Base-by-base conservation (phyloP, 1,284 basidiomycete species). In the Naganishia albida region DNA sequence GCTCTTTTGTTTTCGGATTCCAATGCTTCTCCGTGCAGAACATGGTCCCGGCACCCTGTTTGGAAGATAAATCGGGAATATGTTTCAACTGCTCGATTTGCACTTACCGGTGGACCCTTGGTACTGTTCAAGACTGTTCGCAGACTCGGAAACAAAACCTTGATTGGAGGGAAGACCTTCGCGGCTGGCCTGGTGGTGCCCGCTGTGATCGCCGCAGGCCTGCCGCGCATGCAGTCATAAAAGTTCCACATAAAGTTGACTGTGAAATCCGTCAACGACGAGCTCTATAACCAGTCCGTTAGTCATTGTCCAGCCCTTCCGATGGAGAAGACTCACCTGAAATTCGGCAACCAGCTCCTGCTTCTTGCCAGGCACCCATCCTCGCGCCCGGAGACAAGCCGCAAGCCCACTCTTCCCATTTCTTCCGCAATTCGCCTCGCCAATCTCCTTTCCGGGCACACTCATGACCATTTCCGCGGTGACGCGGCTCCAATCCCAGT, bases 41-140 rank as follows among this genome's bases (percentile, higher is more conserved):
- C 75, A 79, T 79, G 8, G 77, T 79, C 0, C 76, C 76, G 0
- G 77, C 79, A 0, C 77, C 77, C 66, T 73, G 40, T 20, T 38
- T 23, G 12, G 13, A 43, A 38, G 18, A n/a, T 8, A 16, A 4
- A 13, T 16, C 16, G 30, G n/a, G 1, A 25, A 26, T 2, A 20
- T 28, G 7, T 42, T 1, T 0, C 6, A 18, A 34, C 26, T 26
- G 28, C 6, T 44, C 13, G 0, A 56, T 2, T 25, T 26, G 0
- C 12, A 65, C 73, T 68, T 56, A 74, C 74, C 15, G 68, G 65
- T n/a, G 71, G 63, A 3, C 75, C 75, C 3, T 65, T 43, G 3
- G 68, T 26, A 23, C 74, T 75, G 0, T 56, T 62, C 42, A 78
- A 73, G 0, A 80, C 77, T 0, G 78, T 79, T 0, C 70, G 71